These are phyloP conservation scores for Linnemannia hyalina DNA, from an alignment of 192 early-diverging fungal genomes.

Conservation along the genomic window DNA sequence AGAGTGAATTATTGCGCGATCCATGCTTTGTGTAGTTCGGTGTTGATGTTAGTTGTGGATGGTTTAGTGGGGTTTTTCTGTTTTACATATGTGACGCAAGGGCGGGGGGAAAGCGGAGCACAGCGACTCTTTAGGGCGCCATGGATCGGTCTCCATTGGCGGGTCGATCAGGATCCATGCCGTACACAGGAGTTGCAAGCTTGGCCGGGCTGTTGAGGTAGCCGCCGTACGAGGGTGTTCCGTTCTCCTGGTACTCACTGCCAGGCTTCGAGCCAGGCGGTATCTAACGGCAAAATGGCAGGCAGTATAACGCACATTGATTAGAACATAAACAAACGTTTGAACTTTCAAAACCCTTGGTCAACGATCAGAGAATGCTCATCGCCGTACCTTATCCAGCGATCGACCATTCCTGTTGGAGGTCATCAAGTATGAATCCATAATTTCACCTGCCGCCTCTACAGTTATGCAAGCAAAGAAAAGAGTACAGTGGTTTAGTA, in stretches of 20 bases:
- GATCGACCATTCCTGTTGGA: constrained; percentile 35
- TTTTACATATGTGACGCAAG: neutral
- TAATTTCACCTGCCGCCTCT: constrained; percentile 51
- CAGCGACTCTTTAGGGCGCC: neutral
- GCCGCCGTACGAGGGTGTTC: constrained; percentile 44
- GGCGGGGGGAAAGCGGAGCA: neutral
- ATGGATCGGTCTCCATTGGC: constrained; percentile 26
- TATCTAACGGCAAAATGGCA: constrained; percentile 13
- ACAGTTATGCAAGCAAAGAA: neutral
- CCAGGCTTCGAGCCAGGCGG: constrained; percentile 52
- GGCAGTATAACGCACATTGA: neutral
- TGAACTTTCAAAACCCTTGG: no score
- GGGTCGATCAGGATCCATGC: constrained; percentile 26
- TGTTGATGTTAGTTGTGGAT: neutral
- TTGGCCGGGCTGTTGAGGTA: constrained; percentile 54
- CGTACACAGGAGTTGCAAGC: constrained; percentile 51
- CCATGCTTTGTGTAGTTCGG: no score
- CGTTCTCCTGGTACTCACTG: constrained; percentile 52
- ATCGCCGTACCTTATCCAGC: constrained; percentile 31
- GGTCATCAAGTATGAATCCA: constrained; percentile 45
- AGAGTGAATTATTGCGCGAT: neutral
- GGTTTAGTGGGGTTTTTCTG: neutral
- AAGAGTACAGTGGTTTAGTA: no score
- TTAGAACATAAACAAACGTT: no score
- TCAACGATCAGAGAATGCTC: neutral